Evolutionary conservation across 345 rosid genomes (phyloP).

Genomic region (Populus ilicifolia): DNA sequence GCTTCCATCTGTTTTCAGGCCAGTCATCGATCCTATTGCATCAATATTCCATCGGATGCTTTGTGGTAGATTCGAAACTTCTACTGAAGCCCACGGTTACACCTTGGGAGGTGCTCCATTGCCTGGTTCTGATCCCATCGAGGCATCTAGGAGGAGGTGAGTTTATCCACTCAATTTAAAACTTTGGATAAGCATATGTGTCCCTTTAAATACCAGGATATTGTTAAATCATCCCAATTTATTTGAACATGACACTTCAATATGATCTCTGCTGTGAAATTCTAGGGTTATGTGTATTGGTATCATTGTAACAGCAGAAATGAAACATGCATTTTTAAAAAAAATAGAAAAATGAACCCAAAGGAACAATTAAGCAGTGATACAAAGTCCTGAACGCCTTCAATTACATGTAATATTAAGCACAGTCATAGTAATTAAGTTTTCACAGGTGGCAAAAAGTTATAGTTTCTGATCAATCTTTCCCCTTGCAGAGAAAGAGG

Average conservation of each 20-base stretch:
- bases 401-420: not conserved
- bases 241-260: not conserved
- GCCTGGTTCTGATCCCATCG: constrained; percentile 94
- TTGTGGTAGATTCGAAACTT: constrained; percentile 65
- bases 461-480: not conserved
- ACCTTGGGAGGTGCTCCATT: constrained; percentile 59
- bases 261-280: not conserved
- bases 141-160: constrained; percentile 95
- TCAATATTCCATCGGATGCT: constrained; percentile 74
- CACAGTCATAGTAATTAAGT: not conserved
- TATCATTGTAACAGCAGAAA: not conserved
- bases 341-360: not conserved
- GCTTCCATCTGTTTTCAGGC: constrained; percentile 41
- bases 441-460: not conserved
- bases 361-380: not conserved
- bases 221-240: not conserved
- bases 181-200: not conserved
- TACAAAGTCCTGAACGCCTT: not conserved
- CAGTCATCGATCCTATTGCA: constrained; percentile 79
- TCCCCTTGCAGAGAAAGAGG: constrained; percentile 81
- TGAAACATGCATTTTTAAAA: not conserved
- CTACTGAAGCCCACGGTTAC: constrained; percentile 46
- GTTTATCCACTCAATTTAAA: not conserved
- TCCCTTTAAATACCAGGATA: not conserved
- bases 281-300: not conserved